These are phyloP conservation scores for Suhomyces terraborum DNA, from an alignment of 1,139 yeast species.

Conservation along the genomic window DNA sequence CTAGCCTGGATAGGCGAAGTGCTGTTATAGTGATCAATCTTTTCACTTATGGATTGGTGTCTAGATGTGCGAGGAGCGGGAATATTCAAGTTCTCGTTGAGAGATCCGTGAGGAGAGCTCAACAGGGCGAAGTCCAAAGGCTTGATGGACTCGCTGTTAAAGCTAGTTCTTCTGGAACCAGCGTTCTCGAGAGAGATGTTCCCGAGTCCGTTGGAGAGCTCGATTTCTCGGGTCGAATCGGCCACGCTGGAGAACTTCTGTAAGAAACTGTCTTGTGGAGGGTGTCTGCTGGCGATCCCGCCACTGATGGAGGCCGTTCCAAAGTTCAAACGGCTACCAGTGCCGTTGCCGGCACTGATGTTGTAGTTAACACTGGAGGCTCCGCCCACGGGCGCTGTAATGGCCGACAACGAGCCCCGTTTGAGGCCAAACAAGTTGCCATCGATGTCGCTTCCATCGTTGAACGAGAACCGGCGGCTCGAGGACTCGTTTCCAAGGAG, in stretches of 20 bases:
- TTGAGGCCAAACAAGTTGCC: constrained; percentile 47
- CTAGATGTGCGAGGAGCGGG: constrained; percentile 42
- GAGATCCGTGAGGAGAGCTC: constrained; percentile 48
- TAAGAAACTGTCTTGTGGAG: constrained; percentile 53
- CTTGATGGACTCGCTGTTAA: constrained; percentile 32
- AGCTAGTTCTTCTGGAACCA: constrained; percentile 51
- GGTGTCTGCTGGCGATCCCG: constrained; percentile 52
- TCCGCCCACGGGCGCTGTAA: constrained; percentile 44
- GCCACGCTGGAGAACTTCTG: constrained; percentile 75
- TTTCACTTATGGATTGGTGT: constrained; percentile 65
- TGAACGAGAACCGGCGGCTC: constrained; percentile 37
- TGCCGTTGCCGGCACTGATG: constrained; percentile 10
- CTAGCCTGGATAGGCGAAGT: constrained; percentile 52
- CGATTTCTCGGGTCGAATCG: constrained; percentile 78
- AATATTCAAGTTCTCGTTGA: constrained; percentile 54
- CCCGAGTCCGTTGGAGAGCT: constrained; percentile 41
- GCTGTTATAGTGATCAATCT: constrained; percentile 59
- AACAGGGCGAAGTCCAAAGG: constrained; percentile 25
- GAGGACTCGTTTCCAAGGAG: constrained; percentile 22
- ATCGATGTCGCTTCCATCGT: constrained; percentile 50
- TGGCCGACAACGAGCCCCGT: constrained; percentile 51
- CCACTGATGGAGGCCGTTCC: constrained; percentile 68
- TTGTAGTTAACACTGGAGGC: constrained; percentile 16
- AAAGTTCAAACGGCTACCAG: constrained; percentile 34
- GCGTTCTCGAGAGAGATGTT: constrained; percentile 33